Evolutionary conservation across 1,284 basidiomycete genomes (phyloP).

Genomic region (Sporisorium exsertum): DNA sequence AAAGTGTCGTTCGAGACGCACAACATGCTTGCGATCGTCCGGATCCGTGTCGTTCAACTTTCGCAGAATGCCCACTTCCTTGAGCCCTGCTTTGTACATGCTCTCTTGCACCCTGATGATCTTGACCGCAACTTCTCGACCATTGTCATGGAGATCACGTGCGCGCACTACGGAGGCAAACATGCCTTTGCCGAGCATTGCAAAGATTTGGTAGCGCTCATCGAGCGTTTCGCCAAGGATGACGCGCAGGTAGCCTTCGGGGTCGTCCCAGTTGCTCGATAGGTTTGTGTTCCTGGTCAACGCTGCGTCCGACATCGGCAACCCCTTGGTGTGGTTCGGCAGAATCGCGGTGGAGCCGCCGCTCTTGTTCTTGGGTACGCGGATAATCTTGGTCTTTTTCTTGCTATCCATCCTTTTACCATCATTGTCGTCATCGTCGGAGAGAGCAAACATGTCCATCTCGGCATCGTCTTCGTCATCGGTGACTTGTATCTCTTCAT

Average conservation of each 20-base stretch:
- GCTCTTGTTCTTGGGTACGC: conserved; percentile 45
- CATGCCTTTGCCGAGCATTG: conserved; percentile 96
- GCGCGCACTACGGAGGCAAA: conserved; percentile 96
- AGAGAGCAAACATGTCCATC: conserved; percentile 68
- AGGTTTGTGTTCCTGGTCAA: conserved; percentile 55
- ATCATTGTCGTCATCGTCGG: conserved; percentile 31
- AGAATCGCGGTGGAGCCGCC: not conserved
- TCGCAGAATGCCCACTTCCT: conserved; percentile 89
- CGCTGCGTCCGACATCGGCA: conserved; percentile 6
- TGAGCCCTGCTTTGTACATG: conserved; percentile 95
- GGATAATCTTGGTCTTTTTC: conserved; percentile 57
- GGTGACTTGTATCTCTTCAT: conserved; percentile 63
- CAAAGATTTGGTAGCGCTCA: conserved; percentile 93
- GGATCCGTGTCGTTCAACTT: conserved; percentile 89
- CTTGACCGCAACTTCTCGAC: conserved; percentile 92
- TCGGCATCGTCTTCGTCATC: conserved; percentile 63
- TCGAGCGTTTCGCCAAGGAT: conserved; percentile 92
- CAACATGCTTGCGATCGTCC: conserved; percentile 95
- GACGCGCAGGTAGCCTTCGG: conserved; percentile 94
- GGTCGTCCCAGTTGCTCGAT: conserved; percentile 76
- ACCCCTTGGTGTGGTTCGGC: not conserved
- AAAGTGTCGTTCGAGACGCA: conserved; percentile 90
- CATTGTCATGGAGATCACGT: conserved; percentile 73
- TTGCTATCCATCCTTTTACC: conserved; percentile 6
- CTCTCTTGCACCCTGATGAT: conserved; percentile 95